Percentiles rank a stretch among this genome's conserved stretches.
phyloP scores from a whole-genome alignment of 2,329 filamentous ascomycete species.

The Botrytis paeoniae region DNA sequence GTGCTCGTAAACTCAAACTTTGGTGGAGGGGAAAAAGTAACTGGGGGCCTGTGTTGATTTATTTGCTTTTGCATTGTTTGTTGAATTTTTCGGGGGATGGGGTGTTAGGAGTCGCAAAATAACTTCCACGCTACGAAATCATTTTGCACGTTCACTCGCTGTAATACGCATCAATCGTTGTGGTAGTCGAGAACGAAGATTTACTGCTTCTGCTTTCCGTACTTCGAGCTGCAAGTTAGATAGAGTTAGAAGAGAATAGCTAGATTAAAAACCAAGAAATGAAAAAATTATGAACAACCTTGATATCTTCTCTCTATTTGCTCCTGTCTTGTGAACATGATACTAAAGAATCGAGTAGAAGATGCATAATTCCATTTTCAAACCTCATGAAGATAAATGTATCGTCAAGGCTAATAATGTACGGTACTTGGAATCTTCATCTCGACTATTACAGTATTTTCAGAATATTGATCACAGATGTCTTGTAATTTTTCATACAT shows the following conservation, averaged over 20 bases:
- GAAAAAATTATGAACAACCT: background rate
- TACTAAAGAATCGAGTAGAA: background rate
- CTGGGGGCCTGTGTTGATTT: background rate
- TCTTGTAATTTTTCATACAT: background rate
- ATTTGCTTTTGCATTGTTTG: background rate
- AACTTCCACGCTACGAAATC: background rate
- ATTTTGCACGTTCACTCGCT: slow-evolving; percentile 7
- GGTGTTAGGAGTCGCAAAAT: slow-evolving; percentile 1
- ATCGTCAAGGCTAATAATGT: background rate
- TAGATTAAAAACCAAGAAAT: background rate
- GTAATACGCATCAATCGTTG: background rate
- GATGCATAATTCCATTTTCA: background rate
- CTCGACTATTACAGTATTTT: background rate
- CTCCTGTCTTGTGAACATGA: background rate
- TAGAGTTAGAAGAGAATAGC: background rate
- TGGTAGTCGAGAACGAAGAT: background rate
- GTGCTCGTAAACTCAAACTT: background rate
- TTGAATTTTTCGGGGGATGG: background rate
- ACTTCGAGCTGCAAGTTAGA: background rate
- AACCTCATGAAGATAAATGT: background rate
- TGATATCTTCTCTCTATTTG: background rate
- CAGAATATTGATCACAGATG: background rate
- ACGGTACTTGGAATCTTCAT: background rate
- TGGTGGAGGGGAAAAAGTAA: slow-evolving; percentile 2
- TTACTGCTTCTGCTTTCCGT: background rate